Conservation (phyloP, 2,329 filamentous ascomycete genomes). For the Colletotrichum nymphaeae region DNA sequence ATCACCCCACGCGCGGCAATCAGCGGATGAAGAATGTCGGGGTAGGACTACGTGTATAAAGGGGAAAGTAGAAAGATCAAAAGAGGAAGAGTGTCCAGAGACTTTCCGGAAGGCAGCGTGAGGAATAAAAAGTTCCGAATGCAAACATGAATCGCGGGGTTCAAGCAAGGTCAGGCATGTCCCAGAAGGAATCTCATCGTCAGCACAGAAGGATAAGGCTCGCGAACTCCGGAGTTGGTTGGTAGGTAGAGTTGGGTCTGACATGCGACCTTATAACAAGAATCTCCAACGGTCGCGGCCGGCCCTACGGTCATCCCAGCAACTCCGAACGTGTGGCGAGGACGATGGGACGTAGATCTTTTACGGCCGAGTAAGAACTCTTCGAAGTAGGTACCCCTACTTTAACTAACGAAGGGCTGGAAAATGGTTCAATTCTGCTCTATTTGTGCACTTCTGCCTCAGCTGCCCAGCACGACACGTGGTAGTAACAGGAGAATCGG, state of each 20-base stretch:
- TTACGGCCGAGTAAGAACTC: background rate
- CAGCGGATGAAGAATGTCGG: background rate
- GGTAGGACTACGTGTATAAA: background rate
- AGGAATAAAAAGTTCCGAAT: background rate
- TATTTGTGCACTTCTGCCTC: background rate
- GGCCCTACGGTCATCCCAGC: background rate
- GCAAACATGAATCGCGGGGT: constrained; percentile 25
- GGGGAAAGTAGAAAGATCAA: background rate
- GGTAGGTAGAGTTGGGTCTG: background rate
- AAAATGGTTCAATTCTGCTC: background rate
- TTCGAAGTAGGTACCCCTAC: background rate
- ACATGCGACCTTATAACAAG: background rate
- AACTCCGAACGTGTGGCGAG: background rate
- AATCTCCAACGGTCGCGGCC: background rate
- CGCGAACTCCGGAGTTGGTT: background rate
- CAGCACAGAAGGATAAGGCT: background rate
- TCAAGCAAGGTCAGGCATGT: constrained; percentile 24
- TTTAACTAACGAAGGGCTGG: background rate
- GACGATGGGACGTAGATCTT: background rate
- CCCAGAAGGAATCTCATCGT: background rate
- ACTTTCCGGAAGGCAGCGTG: constrained; percentile 2
- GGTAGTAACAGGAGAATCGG: background rate
- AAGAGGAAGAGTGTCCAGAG: background rate
- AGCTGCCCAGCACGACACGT: background rate
- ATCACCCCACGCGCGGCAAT: constrained; percentile 4